Evolutionary conservation across 2,329 filamentous ascomycete genomes (phyloP), one percentile per base, ranked within the genome.

Genomic region (Exophiala mesophila): DNA sequence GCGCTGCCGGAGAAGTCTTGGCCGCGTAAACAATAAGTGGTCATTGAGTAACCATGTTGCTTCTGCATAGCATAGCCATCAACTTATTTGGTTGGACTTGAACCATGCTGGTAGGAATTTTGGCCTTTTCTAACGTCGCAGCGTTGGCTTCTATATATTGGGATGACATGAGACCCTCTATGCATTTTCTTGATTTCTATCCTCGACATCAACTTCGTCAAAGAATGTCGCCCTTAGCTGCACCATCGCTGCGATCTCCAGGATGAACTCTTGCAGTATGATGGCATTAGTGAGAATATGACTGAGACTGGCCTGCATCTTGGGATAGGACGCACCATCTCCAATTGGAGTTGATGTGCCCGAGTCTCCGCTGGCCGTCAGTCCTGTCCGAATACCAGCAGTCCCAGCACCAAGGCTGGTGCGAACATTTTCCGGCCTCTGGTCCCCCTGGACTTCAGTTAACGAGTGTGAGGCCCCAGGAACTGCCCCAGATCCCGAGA

Each of bases 251-350:
- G 84, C 80, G 42, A 90, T 63, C 62, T 92, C 86, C 36, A 90
- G 72, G 36, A 90, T 64, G 59, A 92, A 92, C 24, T 85, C 83
- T 61, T 92, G 86, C 44, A 88, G 69, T 37, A 90, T 77, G 44
- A 90, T 77, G 29, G 84, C 78, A 60, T 90, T 92, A 4, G 85
- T 90, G 49, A 92, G 67, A 8, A 90, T 70, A 59, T 90, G 85
- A 29, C 83, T 87, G 3, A 92, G 77, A 5, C 82, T 86, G 5
- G 80, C 82, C 7, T 71, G 72, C 36, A 63, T 65, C 4, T 64
- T 59, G 7, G 36, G 24, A 12, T 21, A 18, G 3, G 5, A n/a
- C n/a, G 31, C 40, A 23, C 44, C 48, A 41, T 40, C 36, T 17
- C 24, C 41, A 17, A 28, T 41, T 6, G 52, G 49, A 20, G 49